Evolutionary conservation across 1,139 yeast genomes (phyloP).

Genomic region (Pneumocystis murina): DNA sequence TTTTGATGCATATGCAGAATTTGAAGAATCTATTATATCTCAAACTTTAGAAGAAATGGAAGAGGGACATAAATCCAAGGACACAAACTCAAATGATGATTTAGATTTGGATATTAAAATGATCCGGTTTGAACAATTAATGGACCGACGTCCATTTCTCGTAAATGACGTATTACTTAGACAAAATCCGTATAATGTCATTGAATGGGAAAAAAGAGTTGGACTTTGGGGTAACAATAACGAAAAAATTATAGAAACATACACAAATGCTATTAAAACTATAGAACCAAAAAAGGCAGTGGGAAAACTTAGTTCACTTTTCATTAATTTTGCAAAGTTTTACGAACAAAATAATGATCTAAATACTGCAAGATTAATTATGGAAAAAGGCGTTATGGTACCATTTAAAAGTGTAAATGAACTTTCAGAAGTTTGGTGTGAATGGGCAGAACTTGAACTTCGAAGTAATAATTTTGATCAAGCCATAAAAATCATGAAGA

Average conservation of each 20-base stretch:
- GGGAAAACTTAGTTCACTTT: slow-evolving; percentile 32
- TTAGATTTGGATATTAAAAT: slow-evolving; percentile 32
- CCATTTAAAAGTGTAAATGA: slow-evolving; percentile 52
- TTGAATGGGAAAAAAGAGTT: slow-evolving; percentile 54
- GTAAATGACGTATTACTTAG: slow-evolving; percentile 53
- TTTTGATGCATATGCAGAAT: slow-evolving; percentile 49
- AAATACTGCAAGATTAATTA: slow-evolving; percentile 48
- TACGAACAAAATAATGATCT: slow-evolving; percentile 44
- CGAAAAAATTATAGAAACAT: slow-evolving; percentile 38
- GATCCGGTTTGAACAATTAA: slow-evolving; percentile 39
- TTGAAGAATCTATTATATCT: slow-evolving; percentile 40
- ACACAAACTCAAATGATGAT: slow-evolving; percentile 15
- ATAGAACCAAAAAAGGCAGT: slow-evolving; percentile 48
- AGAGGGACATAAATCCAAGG: slow-evolving; percentile 12
- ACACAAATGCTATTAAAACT: slow-evolving; percentile 49
- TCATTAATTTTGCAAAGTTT: slow-evolving; percentile 56
- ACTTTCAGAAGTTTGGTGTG: slow-evolving; percentile 49
- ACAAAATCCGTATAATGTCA: slow-evolving; percentile 46
- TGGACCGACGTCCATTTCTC: slow-evolving; percentile 40
- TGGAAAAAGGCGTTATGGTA: slow-evolving; percentile 53
- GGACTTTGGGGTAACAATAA: slow-evolving; percentile 29
- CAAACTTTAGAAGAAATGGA: slow-evolving; percentile 26
- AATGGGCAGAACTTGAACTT: slow-evolving; percentile 58
- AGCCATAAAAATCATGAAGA: slow-evolving; percentile 40
- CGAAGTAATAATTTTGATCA: slow-evolving; percentile 32